phyloP scores from a whole-genome alignment of 306 rosid genomes.

The Inga oerstediana region DNA sequence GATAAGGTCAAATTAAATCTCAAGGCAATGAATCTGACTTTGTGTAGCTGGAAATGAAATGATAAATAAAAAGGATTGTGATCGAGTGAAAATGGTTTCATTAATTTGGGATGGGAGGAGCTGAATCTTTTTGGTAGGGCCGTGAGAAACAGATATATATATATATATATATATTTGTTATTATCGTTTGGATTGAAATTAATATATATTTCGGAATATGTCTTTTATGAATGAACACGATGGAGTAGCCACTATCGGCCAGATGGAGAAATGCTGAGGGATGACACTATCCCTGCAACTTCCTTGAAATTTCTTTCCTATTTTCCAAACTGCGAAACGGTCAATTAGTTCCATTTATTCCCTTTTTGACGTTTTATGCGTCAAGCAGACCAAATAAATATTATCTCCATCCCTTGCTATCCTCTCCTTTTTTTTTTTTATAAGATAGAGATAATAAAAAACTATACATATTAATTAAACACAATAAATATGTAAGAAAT shows the following conservation, averaged over 20 bases:
- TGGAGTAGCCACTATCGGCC: constrained; percentile 38
- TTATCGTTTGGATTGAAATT: constrained; percentile 24
- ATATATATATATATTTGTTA: constrained; percentile 30
- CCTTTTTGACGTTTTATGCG: not conserved
- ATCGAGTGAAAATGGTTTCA: not conserved
- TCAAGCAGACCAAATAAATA: too few species aligned
- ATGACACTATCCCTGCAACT: constrained; percentile 44
- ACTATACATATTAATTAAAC: too few species aligned
- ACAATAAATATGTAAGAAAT: too few species aligned
- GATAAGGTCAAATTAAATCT: constrained; percentile 18
- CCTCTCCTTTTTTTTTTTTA: too few species aligned
- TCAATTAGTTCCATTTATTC: constrained; percentile 23
- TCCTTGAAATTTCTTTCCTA: constrained; percentile 52
- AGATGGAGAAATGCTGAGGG: constrained; percentile 37
- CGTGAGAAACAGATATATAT: constrained; percentile 29
- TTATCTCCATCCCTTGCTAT: too few species aligned
- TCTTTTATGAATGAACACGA: constrained; percentile 36
- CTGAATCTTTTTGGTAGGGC: constrained; percentile 39
- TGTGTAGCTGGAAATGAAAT: constrained; percentile 29
- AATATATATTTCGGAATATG: constrained; percentile 24
- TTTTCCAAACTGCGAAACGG: constrained; percentile 33
- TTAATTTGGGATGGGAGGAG: constrained; percentile 10
- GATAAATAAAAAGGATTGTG: not conserved
- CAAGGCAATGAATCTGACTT: constrained; percentile 27
- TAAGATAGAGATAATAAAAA: too few species aligned